Percentiles rank a stretch among this genome's conserved stretches.
Conservation (phyloP, 306 rosid genomes). For the Comarum palustre region DNA sequence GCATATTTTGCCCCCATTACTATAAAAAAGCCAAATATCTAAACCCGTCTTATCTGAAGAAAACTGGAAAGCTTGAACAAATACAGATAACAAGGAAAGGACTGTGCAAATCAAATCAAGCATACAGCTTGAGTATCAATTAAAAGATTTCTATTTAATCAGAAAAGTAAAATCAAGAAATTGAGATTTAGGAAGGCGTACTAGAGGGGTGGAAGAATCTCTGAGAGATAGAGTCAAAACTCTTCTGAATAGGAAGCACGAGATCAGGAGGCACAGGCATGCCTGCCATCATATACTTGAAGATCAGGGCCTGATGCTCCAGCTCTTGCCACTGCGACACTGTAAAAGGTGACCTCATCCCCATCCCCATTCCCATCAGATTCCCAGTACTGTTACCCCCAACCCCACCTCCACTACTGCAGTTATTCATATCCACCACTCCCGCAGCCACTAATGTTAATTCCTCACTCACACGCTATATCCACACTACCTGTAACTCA, state of each 20-base stretch:
- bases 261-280: constrained; percentile 82
- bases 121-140: neutral
- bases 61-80: neutral
- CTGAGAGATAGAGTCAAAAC: constrained; percentile 64
- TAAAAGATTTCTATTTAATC: neutral
- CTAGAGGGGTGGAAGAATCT: constrained; percentile 62
- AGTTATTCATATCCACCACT: neutral
- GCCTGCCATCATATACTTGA: constrained; percentile 78
- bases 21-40: neutral
- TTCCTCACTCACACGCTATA: neutral
- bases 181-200: constrained; percentile 14
- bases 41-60: neutral
- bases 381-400: constrained; percentile 17
- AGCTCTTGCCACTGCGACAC: constrained; percentile 87
- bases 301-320: constrained; percentile 84
- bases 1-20: too few species aligned
- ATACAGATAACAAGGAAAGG: neutral
- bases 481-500: neutral
- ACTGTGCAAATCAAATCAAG: constrained; percentile 19
- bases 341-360: constrained; percentile 67
- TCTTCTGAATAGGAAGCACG: constrained; percentile 69
- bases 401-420: constrained; percentile 25
- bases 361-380: constrained; percentile 38
- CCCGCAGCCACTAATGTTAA: neutral
- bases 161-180: neutral